Evolutionary conservation across 257 asterid species (phyloP).

Genomic region (Solanum clarkiae): DNA sequence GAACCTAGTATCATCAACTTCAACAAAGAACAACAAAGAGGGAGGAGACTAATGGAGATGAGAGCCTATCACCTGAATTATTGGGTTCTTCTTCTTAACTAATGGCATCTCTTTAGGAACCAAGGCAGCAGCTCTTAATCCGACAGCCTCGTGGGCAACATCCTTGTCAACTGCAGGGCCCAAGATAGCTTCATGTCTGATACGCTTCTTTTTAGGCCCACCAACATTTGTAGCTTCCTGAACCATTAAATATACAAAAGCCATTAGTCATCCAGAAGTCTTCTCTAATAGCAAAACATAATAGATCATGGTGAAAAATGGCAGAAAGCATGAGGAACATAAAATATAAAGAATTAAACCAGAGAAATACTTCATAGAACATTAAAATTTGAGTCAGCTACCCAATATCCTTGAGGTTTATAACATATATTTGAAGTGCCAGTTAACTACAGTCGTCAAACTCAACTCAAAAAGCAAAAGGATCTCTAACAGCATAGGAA

Average conservation of each 20-base stretch:
- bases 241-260: slow-evolving; percentile 16
- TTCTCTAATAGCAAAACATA: neutral
- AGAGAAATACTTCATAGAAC: neutral
- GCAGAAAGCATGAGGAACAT: neutral
- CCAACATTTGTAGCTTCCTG: slow-evolving; percentile 38
- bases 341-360: neutral
- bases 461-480: neutral
- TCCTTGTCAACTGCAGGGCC: slow-evolving; percentile 88
- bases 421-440: neutral
- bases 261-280: neutral
- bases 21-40: neutral
- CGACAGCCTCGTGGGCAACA: slow-evolving; percentile 86
- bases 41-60: neutral
- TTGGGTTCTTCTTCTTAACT: slow-evolving; percentile 57
- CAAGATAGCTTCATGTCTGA: slow-evolving; percentile 47
- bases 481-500: neutral
- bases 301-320: neutral
- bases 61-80: slow-evolving; percentile 51
- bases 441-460: neutral
- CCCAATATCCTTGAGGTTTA: neutral
- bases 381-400: neutral
- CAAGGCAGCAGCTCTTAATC: slow-evolving; percentile 58
- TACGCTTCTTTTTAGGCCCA: slow-evolving; percentile 50
- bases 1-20: neutral
- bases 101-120: slow-evolving; percentile 81